A percentile compares a stretch with the other conserved stretches of the same genome.
Evolutionary conservation across 768 basidiomycete genomes (phyloP).

Genomic region (Sistotremastrum niveocremeum): DNA sequence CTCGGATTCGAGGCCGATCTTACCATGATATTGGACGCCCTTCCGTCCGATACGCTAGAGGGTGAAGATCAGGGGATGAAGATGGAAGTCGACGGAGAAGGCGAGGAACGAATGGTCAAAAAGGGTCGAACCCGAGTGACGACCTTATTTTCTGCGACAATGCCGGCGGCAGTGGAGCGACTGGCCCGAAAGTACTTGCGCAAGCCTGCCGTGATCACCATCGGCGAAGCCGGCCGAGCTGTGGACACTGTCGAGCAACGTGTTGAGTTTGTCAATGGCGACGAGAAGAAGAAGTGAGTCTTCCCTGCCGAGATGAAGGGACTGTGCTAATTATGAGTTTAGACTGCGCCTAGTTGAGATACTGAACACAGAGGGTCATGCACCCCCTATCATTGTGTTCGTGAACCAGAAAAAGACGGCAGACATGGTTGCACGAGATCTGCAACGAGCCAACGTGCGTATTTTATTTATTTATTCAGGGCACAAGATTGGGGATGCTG

Average conservation of each 20-base stretch:
- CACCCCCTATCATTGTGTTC: conserved; percentile 93
- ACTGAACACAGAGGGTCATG: conserved; percentile 70
- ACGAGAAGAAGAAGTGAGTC: conserved; percentile 92
- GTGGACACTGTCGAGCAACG: conserved; percentile 97
- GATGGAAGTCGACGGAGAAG: conserved; percentile 64
- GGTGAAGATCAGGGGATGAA: conserved; percentile 66
- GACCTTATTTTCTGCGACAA: conserved; percentile 94
- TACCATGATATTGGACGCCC: conserved; percentile 85
- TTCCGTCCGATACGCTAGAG: conserved; percentile 78
- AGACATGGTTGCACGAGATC: conserved; percentile 93
- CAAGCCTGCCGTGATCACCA: conserved; percentile 89
- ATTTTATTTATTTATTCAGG: not conserved
- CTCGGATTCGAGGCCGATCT: conserved; percentile 93
- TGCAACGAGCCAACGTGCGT: conserved; percentile 77
- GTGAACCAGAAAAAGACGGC: conserved; percentile 99
- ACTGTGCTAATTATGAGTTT: conserved; percentile 5
- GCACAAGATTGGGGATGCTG: not conserved
- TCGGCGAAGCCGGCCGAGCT: conserved; percentile 94
- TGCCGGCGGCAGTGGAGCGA: conserved; percentile 95
- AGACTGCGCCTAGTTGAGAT: conserved; percentile 84
- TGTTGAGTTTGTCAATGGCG: conserved; percentile 84
- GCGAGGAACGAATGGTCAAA: conserved; percentile 35
- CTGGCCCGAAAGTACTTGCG: conserved; percentile 88
- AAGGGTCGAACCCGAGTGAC: conserved; percentile 84
- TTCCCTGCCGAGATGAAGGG: not conserved